Conservation (phyloP, 495 filamentous ascomycete species). For the Penicillium ucsense region DNA sequence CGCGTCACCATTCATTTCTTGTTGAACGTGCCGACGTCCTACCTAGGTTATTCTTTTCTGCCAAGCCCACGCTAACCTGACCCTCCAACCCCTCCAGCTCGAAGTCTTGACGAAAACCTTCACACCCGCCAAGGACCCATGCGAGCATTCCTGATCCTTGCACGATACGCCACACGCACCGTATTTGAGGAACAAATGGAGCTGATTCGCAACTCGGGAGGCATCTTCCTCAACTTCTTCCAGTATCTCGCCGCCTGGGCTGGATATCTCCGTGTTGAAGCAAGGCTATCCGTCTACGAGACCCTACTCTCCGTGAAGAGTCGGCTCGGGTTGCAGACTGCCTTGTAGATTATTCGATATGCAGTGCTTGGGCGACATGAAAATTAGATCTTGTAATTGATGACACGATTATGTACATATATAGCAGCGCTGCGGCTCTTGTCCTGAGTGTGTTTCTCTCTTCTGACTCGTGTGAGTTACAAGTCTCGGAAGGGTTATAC, state of each 20-base stretch:
- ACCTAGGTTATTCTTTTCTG: too few relatives aligned
- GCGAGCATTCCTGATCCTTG: conserved; percentile 86
- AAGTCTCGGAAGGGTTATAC: conserved; percentile 1
- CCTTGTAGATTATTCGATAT: not conserved
- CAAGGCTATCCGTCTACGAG: conserved; percentile 55
- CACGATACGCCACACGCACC: conserved; percentile 79
- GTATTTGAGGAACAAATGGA: conserved; percentile 86
- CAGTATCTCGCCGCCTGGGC: conserved; percentile 47
- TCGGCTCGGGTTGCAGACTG: conserved; percentile 23
- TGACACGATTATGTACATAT: too few relatives aligned
- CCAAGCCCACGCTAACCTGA: too few relatives aligned
- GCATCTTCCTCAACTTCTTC: conserved; percentile 45
- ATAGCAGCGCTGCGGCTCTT: too few relatives aligned
- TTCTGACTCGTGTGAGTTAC: too few relatives aligned
- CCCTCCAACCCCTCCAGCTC: conserved; percentile 34
- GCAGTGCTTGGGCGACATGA: too few relatives aligned
- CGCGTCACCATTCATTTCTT: not conserved
- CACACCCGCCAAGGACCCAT: conserved; percentile 83
- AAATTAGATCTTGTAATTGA: too few relatives aligned
- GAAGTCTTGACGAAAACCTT: conserved; percentile 87
- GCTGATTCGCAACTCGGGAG: conserved; percentile 47
- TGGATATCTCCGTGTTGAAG: conserved; percentile 50
- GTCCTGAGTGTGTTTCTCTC: too few relatives aligned
- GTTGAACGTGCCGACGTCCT: too few relatives aligned
- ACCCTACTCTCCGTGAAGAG: conserved; percentile 38